These are phyloP conservation scores for Salix exigua DNA, from an alignment of 345 rosid genomes.

Conservation along the genomic window DNA sequence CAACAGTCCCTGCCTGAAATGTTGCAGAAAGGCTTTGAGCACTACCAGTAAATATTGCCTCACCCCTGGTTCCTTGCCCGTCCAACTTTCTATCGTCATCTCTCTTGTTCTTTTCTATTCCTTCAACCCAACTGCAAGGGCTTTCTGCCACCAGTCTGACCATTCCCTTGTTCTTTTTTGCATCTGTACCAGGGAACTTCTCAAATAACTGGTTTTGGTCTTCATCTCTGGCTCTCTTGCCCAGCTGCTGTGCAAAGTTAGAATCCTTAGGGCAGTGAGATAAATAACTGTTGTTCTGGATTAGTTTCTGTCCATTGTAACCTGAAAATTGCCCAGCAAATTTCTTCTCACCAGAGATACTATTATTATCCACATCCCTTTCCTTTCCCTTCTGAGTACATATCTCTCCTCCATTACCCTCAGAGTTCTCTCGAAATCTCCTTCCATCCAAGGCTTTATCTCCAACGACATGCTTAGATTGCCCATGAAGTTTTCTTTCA, in stretches of 20 bases:
- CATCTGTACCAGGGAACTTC: constrained; percentile 22
- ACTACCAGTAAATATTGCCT: constrained; percentile 27
- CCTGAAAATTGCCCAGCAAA: no score
- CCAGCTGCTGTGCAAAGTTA: constrained; percentile 46
- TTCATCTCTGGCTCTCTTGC: constrained; percentile 48
- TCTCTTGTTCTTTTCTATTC: constrained; percentile 29
- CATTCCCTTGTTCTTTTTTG: constrained; percentile 22
- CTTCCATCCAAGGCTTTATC: neutral
- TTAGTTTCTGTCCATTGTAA: constrained; percentile 17
- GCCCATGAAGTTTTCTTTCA: constrained; percentile 31
- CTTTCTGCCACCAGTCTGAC: constrained; percentile 20
- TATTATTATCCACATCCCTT: no score
- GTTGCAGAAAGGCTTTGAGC: constrained; percentile 18
- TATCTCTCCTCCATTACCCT: neutral
- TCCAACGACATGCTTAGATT: constrained; percentile 24
- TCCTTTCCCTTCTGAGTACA: no score
- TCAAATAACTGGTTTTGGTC: constrained; percentile 37
- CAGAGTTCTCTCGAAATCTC: neutral
- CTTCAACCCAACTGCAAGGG: constrained; percentile 18
- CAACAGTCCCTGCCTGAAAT: constrained; percentile 36
- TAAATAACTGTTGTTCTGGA: constrained; percentile 18
- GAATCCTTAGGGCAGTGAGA: constrained; percentile 30
- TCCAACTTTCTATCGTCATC: constrained; percentile 32
- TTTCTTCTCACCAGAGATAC: no score
- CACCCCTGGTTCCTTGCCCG: constrained; percentile 20